Conservation (phyloP, 2,329 filamentous ascomycete species). For the Cladosporium velox region DNA sequence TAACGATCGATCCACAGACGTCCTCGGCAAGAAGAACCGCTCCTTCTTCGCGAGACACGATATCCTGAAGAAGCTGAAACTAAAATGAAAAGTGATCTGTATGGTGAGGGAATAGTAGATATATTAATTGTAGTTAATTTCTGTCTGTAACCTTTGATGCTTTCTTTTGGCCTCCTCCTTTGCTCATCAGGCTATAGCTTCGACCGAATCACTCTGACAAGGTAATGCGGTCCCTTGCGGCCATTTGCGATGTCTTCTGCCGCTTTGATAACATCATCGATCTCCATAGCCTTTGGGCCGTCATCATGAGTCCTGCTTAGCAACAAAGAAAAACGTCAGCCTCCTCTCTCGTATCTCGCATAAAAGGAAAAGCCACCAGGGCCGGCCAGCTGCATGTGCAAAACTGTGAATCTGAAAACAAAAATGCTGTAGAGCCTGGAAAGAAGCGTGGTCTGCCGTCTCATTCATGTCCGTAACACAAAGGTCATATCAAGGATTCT, state of each 20-base stretch:
- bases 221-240: slow-evolving; percentile 10
- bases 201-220: slow-evolving; percentile 10
- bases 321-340: slow-evolving; percentile 17
- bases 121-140: neutral
- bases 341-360: neutral
- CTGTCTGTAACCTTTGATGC: neutral
- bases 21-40: slow-evolving; percentile 76
- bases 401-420: neutral
- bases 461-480: slow-evolving; percentile 6
- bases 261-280: slow-evolving; percentile 14
- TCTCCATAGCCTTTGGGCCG: neutral
- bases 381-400: neutral
- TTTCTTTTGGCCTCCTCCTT: no score
- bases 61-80: slow-evolving; percentile 54
- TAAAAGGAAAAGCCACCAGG: neutral
- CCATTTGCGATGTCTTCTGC: slow-evolving; percentile 2
- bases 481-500: neutral
- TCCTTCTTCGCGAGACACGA: slow-evolving; percentile 76
- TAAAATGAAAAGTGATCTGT: slow-evolving; percentile 6
- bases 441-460: slow-evolving; percentile 2
- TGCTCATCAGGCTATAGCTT: slow-evolving; percentile 1
- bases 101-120: neutral
- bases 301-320: slow-evolving; percentile 13
- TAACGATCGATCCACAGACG: slow-evolving; percentile 52
- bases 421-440: neutral